phyloP scores from a whole-genome alignment of 179 eudicot genomes.

The Beta corolliflora region DNA sequence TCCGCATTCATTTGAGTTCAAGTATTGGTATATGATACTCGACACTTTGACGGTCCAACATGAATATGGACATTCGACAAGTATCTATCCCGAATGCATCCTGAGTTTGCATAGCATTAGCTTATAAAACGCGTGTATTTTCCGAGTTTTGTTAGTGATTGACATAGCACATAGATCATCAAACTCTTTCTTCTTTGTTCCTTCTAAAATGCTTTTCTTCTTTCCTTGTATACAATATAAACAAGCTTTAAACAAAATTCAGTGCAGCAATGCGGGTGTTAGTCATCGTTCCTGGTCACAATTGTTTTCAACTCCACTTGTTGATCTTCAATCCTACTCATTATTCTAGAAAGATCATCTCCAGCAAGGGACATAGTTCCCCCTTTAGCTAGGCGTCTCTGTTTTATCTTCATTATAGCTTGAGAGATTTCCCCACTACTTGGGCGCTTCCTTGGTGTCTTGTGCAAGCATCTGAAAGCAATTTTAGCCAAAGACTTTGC shows the following conservation, averaged over 20 bases:
- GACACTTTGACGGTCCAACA: not conserved
- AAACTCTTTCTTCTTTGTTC: not conserved
- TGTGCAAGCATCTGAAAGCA: constrained; percentile 78
- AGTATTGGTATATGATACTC: too few relatives aligned
- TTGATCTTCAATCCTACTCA: constrained; percentile 64
- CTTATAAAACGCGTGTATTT: not conserved
- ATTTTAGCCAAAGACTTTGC: constrained; percentile 65
- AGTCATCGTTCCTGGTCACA: constrained; percentile 43
- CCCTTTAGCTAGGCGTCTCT: constrained; percentile 51
- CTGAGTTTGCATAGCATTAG: not conserved
- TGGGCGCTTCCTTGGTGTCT: constrained; percentile 79
- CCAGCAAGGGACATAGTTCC: constrained; percentile 63
- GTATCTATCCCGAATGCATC: not conserved
- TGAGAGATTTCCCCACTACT: constrained; percentile 73
- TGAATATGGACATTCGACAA: not conserved
- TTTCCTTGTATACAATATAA: not conserved
- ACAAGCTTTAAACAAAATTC: not conserved
- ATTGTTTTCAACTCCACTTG: constrained; percentile 64
- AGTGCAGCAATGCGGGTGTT: constrained; percentile 10
- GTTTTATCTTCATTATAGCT: constrained; percentile 65
- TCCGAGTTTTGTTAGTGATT: not conserved
- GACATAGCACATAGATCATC: not conserved
- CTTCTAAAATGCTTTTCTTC: not conserved
- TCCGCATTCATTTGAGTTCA: too few relatives aligned
- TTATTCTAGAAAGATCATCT: constrained; percentile 52